Percentiles rank a stretch among this genome's conserved stretches.
phyloP scores from a whole-genome alignment of 805 yeast species.

The Kregervanrija pseudodelftensis region DNA sequence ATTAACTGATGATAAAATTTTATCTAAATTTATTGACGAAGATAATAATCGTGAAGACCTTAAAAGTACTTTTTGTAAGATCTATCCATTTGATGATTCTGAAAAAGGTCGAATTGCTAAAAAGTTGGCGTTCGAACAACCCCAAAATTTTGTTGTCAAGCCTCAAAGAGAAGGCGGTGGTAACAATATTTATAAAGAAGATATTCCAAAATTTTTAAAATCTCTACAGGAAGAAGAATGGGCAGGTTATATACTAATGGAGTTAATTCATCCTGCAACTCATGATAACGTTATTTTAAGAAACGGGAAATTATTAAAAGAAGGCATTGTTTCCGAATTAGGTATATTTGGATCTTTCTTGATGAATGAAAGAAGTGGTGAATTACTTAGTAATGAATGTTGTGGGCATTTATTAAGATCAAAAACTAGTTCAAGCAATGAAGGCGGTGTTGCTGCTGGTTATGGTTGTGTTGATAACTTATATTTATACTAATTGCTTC shows the following conservation, averaged over 20 bases:
- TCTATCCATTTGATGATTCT: slow-evolving; percentile 78
- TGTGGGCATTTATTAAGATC: slow-evolving; percentile 88
- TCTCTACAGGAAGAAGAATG: slow-evolving; percentile 61
- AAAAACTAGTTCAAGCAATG: slow-evolving; percentile 79
- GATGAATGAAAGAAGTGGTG: slow-evolving; percentile 59
- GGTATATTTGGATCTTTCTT: slow-evolving; percentile 84
- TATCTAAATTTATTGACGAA: slow-evolving; percentile 40
- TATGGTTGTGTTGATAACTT: slow-evolving; percentile 93
- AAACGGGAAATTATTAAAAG: slow-evolving; percentile 53
- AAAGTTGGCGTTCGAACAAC: slow-evolving; percentile 56
- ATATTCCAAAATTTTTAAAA: slow-evolving; percentile 69
- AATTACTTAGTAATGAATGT: slow-evolving; percentile 52
- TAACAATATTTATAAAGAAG: slow-evolving; percentile 80
- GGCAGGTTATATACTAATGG: slow-evolving; percentile 93
- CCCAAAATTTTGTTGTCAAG: slow-evolving; percentile 75
- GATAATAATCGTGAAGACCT: slow-evolving; percentile 22
- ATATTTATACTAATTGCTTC: slow-evolving; percentile 35
- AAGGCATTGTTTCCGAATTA: slow-evolving; percentile 79
- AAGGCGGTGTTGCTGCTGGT: slow-evolving; percentile 99
- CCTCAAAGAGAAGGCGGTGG: slow-evolving; percentile 99
- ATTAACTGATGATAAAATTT: slow-evolving; percentile 47
- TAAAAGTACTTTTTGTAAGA: slow-evolving; percentile 68
- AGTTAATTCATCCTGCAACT: slow-evolving; percentile 73
- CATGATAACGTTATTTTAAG: slow-evolving; percentile 64
- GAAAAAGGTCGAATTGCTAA: slow-evolving; percentile 56